Percentiles rank a stretch among this genome's conserved stretches.
These are phyloP conservation scores for Amoeboaphelidium protococcarum DNA, from an alignment of 371 early-diverging fungal genomes.

Conservation along the genomic window DNA sequence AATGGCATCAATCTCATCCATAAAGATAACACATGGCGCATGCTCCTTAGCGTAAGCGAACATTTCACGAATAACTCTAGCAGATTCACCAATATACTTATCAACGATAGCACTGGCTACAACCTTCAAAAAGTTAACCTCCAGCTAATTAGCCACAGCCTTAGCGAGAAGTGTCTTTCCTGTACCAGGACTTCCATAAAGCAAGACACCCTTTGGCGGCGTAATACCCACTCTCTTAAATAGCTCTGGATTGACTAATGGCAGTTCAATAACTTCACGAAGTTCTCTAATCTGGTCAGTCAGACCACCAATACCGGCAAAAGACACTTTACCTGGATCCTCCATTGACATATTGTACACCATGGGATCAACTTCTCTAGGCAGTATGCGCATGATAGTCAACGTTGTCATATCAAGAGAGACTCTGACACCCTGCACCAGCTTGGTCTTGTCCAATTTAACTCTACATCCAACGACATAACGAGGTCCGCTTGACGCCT, in stretches of 20 bases:
- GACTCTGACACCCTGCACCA: slow-evolving; percentile 87
- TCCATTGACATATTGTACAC: slow-evolving; percentile 98
- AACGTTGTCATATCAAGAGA: slow-evolving; percentile 98
- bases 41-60: slow-evolving; percentile 97
- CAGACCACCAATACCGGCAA: slow-evolving; percentile 95
- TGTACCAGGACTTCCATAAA: slow-evolving; percentile 97
- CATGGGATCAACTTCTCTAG: slow-evolving; percentile 96
- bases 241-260: slow-evolving; percentile 95
- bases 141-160: slow-evolving; percentile 89
- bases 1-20: slow-evolving; percentile 99
- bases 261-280: slow-evolving; percentile 95
- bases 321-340: slow-evolving; percentile 81
- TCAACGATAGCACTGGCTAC: slow-evolving; percentile 93
- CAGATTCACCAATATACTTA: slow-evolving; percentile 97
- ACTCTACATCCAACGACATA: slow-evolving; percentile 97
- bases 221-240: slow-evolving; percentile 95
- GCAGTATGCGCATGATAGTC: slow-evolving; percentile 95
- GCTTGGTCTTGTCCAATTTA: slow-evolving; percentile 68
- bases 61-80: slow-evolving; percentile 93
- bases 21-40: slow-evolving; percentile 99
- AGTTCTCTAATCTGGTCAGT: slow-evolving; percentile 92
- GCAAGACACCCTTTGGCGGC: slow-evolving; percentile 92
- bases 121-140: slow-evolving; percentile 91
- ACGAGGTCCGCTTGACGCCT: slow-evolving; percentile 92
- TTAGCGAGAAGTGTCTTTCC: slow-evolving; percentile 63